These are phyloP conservation scores for Paramecium sexaurelia DNA, from an alignment of 73 alveolate genomes.

Conservation along the genomic window DNA sequence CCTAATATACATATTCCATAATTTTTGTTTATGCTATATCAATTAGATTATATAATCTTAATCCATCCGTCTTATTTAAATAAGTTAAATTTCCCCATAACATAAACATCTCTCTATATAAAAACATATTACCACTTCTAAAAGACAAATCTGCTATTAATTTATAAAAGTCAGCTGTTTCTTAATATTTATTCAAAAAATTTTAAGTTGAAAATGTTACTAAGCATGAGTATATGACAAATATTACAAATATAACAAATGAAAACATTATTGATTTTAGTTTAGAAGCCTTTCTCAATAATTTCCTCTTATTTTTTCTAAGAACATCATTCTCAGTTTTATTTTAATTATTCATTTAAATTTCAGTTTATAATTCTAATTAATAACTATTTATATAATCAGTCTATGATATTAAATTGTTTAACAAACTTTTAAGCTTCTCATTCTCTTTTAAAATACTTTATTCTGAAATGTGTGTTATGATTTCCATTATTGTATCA, in stretches of 20 bases:
- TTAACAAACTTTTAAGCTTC: neutral
- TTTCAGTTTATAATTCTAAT: neutral
- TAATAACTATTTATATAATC: neutral
- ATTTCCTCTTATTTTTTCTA: neutral
- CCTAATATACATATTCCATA: neutral
- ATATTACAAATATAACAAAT: neutral
- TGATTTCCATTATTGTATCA: neutral
- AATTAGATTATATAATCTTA: neutral
- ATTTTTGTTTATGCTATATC: neutral
- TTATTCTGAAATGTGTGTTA: neutral
- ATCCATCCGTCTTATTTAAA: neutral
- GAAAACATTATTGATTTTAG: neutral
- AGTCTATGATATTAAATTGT: neutral
- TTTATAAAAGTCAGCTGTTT: conserved; percentile 30
- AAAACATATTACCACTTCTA: conserved; percentile 52
- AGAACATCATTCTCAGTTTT: neutral
- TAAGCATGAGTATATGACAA: neutral
- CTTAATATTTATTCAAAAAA: neutral
- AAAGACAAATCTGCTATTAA: conserved; percentile 29
- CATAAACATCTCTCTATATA: conserved; percentile 30
- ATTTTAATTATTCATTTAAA: neutral
- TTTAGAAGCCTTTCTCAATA: neutral
- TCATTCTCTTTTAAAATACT: neutral
- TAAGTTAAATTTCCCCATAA: conserved; percentile 19
- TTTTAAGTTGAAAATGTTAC: neutral